Conservation (phyloP, 2,329 filamentous ascomycete species). For the Ascochyta viciae-villosae region DNA sequence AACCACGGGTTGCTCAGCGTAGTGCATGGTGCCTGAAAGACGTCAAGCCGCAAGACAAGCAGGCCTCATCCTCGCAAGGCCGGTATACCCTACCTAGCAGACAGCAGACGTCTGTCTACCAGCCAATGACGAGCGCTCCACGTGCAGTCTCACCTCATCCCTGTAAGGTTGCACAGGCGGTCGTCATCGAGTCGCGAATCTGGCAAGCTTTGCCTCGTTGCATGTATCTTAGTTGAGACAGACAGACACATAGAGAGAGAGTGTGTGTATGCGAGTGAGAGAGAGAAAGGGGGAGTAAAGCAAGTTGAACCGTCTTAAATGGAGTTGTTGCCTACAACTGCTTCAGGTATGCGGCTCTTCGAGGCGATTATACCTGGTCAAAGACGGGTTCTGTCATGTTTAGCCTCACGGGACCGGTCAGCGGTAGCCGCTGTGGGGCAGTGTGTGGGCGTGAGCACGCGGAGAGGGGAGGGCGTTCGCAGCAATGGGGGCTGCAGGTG, state of each 20-base stretch:
- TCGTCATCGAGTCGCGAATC: slow-evolving; percentile 9
- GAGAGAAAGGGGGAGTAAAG: too few relatives aligned
- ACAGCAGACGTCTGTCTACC: too few relatives aligned
- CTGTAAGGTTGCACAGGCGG: slow-evolving; percentile 7
- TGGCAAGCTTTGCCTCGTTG: neutral
- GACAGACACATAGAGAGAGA: too few relatives aligned
- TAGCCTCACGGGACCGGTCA: slow-evolving; percentile 8
- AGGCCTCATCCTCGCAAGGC: slow-evolving; percentile 1
- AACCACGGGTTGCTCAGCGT: neutral
- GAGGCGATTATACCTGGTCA: too few relatives aligned
- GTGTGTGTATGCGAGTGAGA: too few relatives aligned
- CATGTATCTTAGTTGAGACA: too few relatives aligned
- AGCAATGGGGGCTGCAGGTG: neutral
- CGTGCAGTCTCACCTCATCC: slow-evolving; percentile 6
- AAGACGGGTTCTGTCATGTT: too few relatives aligned
- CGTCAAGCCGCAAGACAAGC: slow-evolving; percentile 5
- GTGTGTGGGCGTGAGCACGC: neutral
- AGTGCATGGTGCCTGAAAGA: slow-evolving; percentile 9
- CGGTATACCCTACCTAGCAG: too few relatives aligned
- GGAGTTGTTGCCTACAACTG: too few relatives aligned
- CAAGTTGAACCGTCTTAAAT: too few relatives aligned
- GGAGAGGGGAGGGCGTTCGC: slow-evolving; percentile 5
- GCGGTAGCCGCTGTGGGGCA: slow-evolving; percentile 12
- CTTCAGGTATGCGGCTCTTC: too few relatives aligned
- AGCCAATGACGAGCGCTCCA: slow-evolving; percentile 3